Evolutionary conservation across 2,329 filamentous ascomycete species (phyloP), one percentile per base, ranked within the genome.

Genomic region (Aspergillus floridensis): DNA sequence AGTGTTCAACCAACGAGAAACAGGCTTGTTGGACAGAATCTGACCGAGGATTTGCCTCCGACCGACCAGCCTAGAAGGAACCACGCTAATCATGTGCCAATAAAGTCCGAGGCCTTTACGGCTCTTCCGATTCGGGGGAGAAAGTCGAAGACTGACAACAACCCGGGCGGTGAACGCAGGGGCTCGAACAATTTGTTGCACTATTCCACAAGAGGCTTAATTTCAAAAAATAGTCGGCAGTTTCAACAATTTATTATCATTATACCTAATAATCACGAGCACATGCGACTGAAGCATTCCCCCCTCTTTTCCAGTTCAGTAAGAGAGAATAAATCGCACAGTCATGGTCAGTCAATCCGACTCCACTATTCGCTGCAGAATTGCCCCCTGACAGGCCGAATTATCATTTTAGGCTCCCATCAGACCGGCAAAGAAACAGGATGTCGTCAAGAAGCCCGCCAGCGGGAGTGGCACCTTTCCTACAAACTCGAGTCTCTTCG

Each of bases 381-480:
- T 29, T 2, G 10, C 16, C 16, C 29, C 6, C 44, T 22, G 41
- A 46, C 16, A 50, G 31, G 50, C 19, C 29, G 16, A 44, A 24
- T 14, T 48, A 6, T 12, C 14, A 48, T 24, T 53, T 7, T 44
- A 74, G 72, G 72, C 72, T 41, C 72, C 72, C 4, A 60, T 70
- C 14, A 64, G 68, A 50, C 62, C 66, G 11, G 62, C 62, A 22
- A 62, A 65, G 52, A 63, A 64, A 47, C 62, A 64, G 44, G 32
- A 62, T 26, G 49, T 61, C 29, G 41, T 54, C 41, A 64, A 62
- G 32, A 68, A 65, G 56, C 57, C 66, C 11, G 35, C 53, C 14
- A 47, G 56, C 26, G 67, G 64, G 16, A 65, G 56, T 60, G 63
- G 66, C 49, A 61, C 59, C 19, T 38, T 66, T 14, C 60, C 66